phyloP scores from a whole-genome alignment of 2,329 filamentous ascomycete species.

The Venturia asperata region DNA sequence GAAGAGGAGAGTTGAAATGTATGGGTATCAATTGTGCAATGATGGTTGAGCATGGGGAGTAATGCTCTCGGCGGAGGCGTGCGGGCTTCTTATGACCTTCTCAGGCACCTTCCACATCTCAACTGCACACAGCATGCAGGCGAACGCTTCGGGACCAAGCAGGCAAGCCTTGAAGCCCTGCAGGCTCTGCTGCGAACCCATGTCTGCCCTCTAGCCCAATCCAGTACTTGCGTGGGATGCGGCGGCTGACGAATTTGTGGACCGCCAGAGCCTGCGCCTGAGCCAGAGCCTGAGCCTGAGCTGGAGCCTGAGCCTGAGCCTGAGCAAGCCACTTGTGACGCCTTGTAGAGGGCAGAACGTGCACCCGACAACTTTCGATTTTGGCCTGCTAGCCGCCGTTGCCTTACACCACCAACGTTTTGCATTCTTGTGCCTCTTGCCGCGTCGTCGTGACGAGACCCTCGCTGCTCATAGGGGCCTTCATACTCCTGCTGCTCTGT shows the following conservation, averaged over 20 bases:
- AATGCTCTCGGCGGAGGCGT: not conserved
- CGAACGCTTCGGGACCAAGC: constrained; percentile 9
- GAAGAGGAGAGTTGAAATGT: not conserved
- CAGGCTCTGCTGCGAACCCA: not conserved
- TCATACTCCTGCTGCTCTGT: too few relatives aligned
- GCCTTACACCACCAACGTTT: not conserved
- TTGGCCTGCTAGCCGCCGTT: constrained; percentile 9
- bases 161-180: constrained; percentile 10
- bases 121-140: constrained; percentile 8
- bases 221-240: constrained; percentile 2
- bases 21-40: constrained; percentile 10
- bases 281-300: too few relatives aligned
- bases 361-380: not conserved
- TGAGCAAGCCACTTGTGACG: not conserved
- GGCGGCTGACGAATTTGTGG: constrained; percentile 5
- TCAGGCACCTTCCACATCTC: constrained; percentile 14
- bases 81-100: constrained; percentile 9
- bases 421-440: not conserved
- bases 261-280: not conserved
- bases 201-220: not conserved
- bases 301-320: too few relatives aligned
- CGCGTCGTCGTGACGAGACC: constrained; percentile 1
- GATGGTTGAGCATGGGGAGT: not conserved
- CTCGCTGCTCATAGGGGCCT: not conserved
- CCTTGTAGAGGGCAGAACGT: constrained; percentile 5